Evolutionary conservation across 345 rosid species (phyloP), one percentile per base, ranked within the genome.

Genomic region (Anacardium occidentale): DNA sequence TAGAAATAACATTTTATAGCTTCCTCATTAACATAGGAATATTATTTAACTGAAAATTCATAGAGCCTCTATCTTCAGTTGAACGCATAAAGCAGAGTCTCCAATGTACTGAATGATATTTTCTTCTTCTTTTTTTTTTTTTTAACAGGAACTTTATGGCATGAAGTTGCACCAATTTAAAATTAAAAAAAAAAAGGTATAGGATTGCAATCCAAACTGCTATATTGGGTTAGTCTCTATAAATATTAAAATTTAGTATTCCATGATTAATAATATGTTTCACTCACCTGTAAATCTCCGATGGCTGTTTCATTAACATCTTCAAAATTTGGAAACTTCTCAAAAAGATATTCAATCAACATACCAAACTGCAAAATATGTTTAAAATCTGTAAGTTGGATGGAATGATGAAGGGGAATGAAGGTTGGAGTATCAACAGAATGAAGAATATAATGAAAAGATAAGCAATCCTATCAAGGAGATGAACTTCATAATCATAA

Each of bases 321-420:
- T 66, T 92, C 96, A 56, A 79, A 66, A 75, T 88, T 86, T 7
- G 98, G 91, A 64, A 87, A 88, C 79, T 81, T 83, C 64, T 92
- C 97, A 69, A 95, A 95, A 64, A 95, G 93, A 78, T 77, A 88
- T 76, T 92, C 99, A 75, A 95, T 92, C 82, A 92, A 76, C 99
- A 95, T 95, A 50, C 99, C 99, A 75, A 95, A 95, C 99, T 94
- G 89, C 83, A 82, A 75, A 68, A 70, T 25, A 75, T 52, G 77
- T 25, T 56, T 11, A 10, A 67, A 59, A 66, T 24, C 13, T 34
- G 50, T 56, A 64, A 78, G 40, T 17, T 4, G 24, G 34, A 51
- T 62, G 56, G 13, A 55, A 68, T 65, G 7, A 45, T 15, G 22
- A n/a, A 18, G 37, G 14, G 34, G 29, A 18, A 52, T 5, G 7